Conservation (phyloP, 2,329 filamentous ascomycete species). For the Xylariaceae sp. region DNA sequence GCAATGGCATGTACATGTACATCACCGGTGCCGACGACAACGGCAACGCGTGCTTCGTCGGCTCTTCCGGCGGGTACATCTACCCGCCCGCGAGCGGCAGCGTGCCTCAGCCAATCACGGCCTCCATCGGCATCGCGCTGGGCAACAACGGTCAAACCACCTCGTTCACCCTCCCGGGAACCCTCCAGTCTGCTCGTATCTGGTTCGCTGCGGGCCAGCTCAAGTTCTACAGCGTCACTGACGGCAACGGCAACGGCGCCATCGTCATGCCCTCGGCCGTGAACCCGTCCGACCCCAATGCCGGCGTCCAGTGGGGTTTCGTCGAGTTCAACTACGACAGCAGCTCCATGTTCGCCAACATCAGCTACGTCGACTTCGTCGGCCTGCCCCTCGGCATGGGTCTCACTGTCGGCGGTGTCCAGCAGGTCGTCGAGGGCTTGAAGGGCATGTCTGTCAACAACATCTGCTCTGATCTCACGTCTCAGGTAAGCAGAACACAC, state of each 20-base stretch:
- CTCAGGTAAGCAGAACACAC: too few species aligned
- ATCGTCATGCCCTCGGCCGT: slow-evolving; percentile 47
- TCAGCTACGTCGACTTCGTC: slow-evolving; percentile 50
- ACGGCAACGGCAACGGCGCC: slow-evolving; percentile 24
- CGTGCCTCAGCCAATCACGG: slow-evolving; percentile 29
- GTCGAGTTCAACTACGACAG: slow-evolving; percentile 42
- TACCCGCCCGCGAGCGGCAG: slow-evolving; percentile 35
- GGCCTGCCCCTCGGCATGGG: slow-evolving; percentile 47
- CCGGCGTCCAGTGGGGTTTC: slow-evolving; percentile 46
- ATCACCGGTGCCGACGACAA: slow-evolving; percentile 37
- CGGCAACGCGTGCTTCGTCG: slow-evolving; percentile 37
- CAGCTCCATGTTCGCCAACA: slow-evolving; percentile 42
- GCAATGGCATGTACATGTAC: slow-evolving; percentile 36
- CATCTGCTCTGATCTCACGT: slow-evolving; percentile 39
- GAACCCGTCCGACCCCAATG: slow-evolving; percentile 41
- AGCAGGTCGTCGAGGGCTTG: slow-evolving; percentile 40
- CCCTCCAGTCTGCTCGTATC: slow-evolving; percentile 37
- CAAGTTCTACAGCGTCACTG: slow-evolving; percentile 36
- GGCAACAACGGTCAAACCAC: slow-evolving; percentile 35
- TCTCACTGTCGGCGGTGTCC: slow-evolving; percentile 35
- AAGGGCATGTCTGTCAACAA: slow-evolving; percentile 30
- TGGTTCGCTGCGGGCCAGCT: slow-evolving; percentile 40
- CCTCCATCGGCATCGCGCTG: slow-evolving; percentile 36
- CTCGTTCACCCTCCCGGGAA: slow-evolving; percentile 37
- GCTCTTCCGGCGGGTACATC: slow-evolving; percentile 35